Base-by-base conservation (phyloP, 441 rosid genomes). In the Theobroma grandiflorum region DNA sequence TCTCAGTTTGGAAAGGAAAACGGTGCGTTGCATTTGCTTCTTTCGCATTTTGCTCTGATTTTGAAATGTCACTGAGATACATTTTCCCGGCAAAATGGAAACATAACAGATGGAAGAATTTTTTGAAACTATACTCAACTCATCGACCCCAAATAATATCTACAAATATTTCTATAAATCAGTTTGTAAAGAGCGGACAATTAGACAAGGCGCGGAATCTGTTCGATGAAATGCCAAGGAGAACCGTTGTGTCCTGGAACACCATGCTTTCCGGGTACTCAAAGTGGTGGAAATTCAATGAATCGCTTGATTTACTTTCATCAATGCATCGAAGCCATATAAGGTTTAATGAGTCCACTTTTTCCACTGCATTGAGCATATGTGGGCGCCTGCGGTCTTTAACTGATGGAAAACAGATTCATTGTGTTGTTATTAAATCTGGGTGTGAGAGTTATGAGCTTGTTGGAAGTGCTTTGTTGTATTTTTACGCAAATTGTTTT, bases 261-360 rank as follows among this genome's bases (percentile, higher is more conserved):
- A 84, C 88, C 75, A 84, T 87, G 90, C 82, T 87, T 52, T 85
- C 86, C 16, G 88, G 88, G 55, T 87, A 87, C 64, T 70, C 84
- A 78, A 86, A 81, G 82, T 81, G 76, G 77, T 57, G 78, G 74
- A 67, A 83, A 40, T 83, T 87, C 74, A 52, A 62, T 64, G 74
- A 85, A 26, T 38, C 72, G 9, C 71, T 76, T 18, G 50, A 3
- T 40, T 59, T 78, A 33, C 74, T 78, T 69, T 57, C 74, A 20
- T 42, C 16, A 69, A 84, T 88, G 90, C 88, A 82, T 74, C 76
- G 63, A n/a, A 72, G 72, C 4, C 66, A 74, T 52, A 79, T 82
- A 33, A 81, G 64, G 15, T 84, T 87, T n/a, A 88, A 86, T 49
- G 90, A 86, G 84, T 76, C 82, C 55, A 88, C 87, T 31, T 61